Evolutionary conservation across 164 flowering plant species (phyloP), one percentile per base, ranked within the genome.

Genomic region (Vitis labrusca): DNA sequence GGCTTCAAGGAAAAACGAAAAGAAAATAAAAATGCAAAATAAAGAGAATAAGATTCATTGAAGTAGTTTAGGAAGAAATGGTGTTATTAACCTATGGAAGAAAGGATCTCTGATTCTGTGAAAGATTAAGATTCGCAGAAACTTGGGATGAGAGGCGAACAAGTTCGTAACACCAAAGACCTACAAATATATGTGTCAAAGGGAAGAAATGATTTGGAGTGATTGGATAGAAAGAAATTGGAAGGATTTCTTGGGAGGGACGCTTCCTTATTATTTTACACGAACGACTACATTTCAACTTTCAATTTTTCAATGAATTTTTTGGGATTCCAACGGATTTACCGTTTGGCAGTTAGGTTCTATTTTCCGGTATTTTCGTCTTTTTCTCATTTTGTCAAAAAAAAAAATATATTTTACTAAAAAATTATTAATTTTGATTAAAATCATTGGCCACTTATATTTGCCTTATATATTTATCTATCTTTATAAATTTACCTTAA

Each of bases 241-340:
- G 67, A 53, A 27, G 16, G 71, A 63, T 81, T 80, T 75, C 83
- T 80, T 83, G 85, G 53, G 51, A 63, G 50, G 64, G 78, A 80
- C 80, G 88, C 74, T 68, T 78, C 68, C 53, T 13, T 50, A 32
- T 53, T 58, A 59, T 57, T 68, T 76, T 68, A 60, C 69, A 73
- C 77, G 78, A 3, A 3, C 44, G 2, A 37, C 44, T 37, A 37
- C 44, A 3, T 37, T 5, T 37, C 44, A 37, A 37, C 44, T 37
- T 37, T 6, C 72, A 64, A 61, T 14, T 63, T 19, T 5, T 13
- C 5, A 47, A 52, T 73, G 67, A 66, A 71, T 77, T 69, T 69
- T 59, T 70, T 65, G 79, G 75, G 79, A 73, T 75, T 70, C 76
- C 10, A 51, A 63, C 76, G 66, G 59, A 54, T 63, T 73, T 66